Evolutionary conservation across 139 green algal genomes (phyloP).

Genomic region (Pedinophyceae sp.): DNA sequence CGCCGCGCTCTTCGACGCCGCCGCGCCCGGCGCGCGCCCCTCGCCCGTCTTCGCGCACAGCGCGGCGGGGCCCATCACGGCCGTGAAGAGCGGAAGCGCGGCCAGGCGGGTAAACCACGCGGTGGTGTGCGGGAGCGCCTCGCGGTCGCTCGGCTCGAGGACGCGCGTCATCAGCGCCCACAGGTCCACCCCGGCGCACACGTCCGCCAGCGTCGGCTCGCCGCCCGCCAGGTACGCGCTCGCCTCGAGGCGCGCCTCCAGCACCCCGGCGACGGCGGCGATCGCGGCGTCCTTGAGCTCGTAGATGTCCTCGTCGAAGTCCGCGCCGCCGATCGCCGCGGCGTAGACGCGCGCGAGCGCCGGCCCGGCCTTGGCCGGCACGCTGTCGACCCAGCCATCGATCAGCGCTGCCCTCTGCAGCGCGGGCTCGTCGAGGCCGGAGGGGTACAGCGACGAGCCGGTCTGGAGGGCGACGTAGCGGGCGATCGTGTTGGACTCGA

Average conservation of each 20-base stretch:
- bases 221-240: conserved; percentile 8
- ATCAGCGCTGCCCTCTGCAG: neutral
- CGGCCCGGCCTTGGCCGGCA: neutral
- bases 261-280: neutral
- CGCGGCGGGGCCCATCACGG: neutral
- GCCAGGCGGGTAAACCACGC: conserved; percentile 5
- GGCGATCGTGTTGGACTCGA: conserved; percentile 7
- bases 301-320: neutral
- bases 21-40: too few species aligned
- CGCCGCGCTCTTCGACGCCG: neutral
- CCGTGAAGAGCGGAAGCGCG: neutral
- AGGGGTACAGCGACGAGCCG: neutral
- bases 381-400: neutral
- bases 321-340: conserved; percentile 2
- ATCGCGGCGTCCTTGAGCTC: neutral
- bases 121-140: conserved; percentile 8
- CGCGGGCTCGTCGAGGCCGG: neutral
- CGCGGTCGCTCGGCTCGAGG: conserved; percentile 2
- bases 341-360: neutral
- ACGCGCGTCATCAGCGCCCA: neutral
- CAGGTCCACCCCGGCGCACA: conserved; percentile 2
- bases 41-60: neutral
- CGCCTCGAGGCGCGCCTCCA: conserved; percentile 3
- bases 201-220: conserved; percentile 10
- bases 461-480: conserved; percentile 1